These are phyloP conservation scores for Platanthera zijinensis DNA, from an alignment of 106 monocot genomes.

Conservation along the genomic window DNA sequence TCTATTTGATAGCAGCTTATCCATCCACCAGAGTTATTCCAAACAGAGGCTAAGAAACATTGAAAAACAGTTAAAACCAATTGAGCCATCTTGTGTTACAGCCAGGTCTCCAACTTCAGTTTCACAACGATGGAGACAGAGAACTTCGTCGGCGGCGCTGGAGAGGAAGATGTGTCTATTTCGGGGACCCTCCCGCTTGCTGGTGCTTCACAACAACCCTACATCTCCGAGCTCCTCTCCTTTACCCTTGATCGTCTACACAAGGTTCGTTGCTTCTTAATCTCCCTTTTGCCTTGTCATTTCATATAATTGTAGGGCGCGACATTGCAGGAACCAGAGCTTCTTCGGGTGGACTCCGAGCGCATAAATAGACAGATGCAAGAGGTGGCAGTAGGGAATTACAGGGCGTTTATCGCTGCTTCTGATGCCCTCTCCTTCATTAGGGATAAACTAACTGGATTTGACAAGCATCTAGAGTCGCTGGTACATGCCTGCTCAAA, in stretches of 20 bases:
- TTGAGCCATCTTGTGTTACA: too few relatives aligned
- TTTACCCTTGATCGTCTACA: constrained; percentile 97
- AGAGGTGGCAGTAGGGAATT: constrained; percentile 94
- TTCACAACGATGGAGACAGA: constrained; percentile 22
- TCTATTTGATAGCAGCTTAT: too few relatives aligned
- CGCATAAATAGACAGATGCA: constrained; percentile 95
- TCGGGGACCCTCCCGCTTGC: constrained; percentile 55
- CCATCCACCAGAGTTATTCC: too few relatives aligned
- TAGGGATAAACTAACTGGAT: constrained; percentile 47
- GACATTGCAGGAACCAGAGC: constrained; percentile 76
- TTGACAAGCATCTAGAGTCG: constrained; percentile 74
- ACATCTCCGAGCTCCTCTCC: constrained; percentile 97
- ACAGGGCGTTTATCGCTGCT: constrained; percentile 80
- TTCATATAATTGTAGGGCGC: background rate
- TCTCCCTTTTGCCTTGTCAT: background rate
- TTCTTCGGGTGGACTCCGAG: constrained; percentile 90
- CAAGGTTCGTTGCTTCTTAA: constrained; percentile 38
- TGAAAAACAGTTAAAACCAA: too few relatives aligned
- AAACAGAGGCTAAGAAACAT: too few relatives aligned
- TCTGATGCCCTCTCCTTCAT: constrained; percentile 71
- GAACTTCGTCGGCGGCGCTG: constrained; percentile 5
- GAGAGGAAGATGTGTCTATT: constrained; percentile 15
- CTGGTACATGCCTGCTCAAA: constrained; percentile 33
- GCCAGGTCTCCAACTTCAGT: background rate
- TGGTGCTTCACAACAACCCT: constrained; percentile 58